These are phyloP conservation scores for Talaromyces sp. DNA, from an alignment of 2,329 filamentous ascomycete genomes.

Conservation along the genomic window DNA sequence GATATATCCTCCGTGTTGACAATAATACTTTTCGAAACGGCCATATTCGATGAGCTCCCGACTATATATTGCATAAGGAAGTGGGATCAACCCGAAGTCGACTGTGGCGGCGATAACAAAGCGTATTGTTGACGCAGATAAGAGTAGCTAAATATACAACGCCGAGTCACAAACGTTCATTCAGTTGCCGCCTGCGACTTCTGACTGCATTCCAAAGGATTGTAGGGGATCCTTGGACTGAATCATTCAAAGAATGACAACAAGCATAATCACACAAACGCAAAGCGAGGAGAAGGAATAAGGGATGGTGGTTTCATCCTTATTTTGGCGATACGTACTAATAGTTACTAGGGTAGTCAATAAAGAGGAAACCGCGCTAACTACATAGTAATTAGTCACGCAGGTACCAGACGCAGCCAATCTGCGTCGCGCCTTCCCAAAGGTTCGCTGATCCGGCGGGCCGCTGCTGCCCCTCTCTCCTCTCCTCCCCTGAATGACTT, in stretches of 20 bases:
- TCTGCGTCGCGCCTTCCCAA: neutral
- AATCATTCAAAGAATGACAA: slow-evolving; percentile 6
- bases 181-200: slow-evolving; percentile 18
- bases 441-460: slow-evolving; percentile 1
- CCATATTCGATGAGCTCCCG: slow-evolving; percentile 19
- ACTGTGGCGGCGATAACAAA: neutral
- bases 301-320: slow-evolving; percentile 10
- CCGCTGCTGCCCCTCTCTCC: neutral
- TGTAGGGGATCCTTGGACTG: slow-evolving; percentile 9
- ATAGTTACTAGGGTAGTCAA: neutral
- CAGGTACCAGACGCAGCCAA: slow-evolving; percentile 3
- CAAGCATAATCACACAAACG: neutral
- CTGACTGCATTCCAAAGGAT: slow-evolving; percentile 14
- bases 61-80: neutral
- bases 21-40: slow-evolving; percentile 23
- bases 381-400: neutral
- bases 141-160: slow-evolving; percentile 1
- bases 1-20: slow-evolving; percentile 19
- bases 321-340: neutral
- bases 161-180: neutral
- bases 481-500: neutral
- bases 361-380: slow-evolving; percentile 11
- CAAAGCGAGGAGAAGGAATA: slow-evolving; percentile 2
- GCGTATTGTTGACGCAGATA: neutral
- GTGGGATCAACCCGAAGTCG: slow-evolving; percentile 7